phyloP scores from a whole-genome alignment of 345 rosid genomes.

The Leavenworthia alabamica region DNA sequence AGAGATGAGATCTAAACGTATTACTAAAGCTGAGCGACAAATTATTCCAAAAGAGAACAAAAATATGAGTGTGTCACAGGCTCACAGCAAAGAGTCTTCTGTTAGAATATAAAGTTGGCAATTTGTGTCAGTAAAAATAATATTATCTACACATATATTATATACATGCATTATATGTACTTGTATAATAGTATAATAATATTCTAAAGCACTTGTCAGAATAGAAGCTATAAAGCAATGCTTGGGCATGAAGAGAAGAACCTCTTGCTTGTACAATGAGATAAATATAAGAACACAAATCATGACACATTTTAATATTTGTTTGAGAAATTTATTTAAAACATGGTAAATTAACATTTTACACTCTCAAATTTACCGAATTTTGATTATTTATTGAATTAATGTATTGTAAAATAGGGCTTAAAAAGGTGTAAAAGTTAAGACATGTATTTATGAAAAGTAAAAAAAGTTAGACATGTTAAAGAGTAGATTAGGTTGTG shows the following conservation, averaged over 20 bases:
- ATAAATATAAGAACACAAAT: background rate
- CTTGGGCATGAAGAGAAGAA: slow-evolving; percentile 76
- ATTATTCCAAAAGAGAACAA: slow-evolving; percentile 34
- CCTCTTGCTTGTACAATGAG: slow-evolving; percentile 41
- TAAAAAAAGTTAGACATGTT: background rate
- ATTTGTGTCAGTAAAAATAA: slow-evolving; percentile 55
- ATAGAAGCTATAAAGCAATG: slow-evolving; percentile 42
- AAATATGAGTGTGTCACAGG: slow-evolving; percentile 69
- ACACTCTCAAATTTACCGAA: background rate
- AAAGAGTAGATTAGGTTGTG: slow-evolving; percentile 32
- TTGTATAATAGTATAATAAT: slow-evolving; percentile 8
- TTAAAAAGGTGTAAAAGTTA: slow-evolving; percentile 20
- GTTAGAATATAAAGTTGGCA: slow-evolving; percentile 62
- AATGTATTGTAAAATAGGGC: background rate
- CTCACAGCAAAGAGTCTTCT: slow-evolving; percentile 70
- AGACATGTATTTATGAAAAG: slow-evolving; percentile 15
- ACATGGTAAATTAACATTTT: background rate
- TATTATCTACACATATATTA: slow-evolving; percentile 12
- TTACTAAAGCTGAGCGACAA: slow-evolving; percentile 23
- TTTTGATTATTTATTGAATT: too few relatives aligned
- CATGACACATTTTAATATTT: background rate
- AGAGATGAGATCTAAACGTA: slow-evolving; percentile 29
- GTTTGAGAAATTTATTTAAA: background rate
- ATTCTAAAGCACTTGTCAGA: slow-evolving; percentile 40
- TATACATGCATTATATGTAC: slow-evolving; percentile 28